These are phyloP conservation scores for Rubus idaeus DNA, from an alignment of 306 rosid species.

Conservation along the genomic window DNA sequence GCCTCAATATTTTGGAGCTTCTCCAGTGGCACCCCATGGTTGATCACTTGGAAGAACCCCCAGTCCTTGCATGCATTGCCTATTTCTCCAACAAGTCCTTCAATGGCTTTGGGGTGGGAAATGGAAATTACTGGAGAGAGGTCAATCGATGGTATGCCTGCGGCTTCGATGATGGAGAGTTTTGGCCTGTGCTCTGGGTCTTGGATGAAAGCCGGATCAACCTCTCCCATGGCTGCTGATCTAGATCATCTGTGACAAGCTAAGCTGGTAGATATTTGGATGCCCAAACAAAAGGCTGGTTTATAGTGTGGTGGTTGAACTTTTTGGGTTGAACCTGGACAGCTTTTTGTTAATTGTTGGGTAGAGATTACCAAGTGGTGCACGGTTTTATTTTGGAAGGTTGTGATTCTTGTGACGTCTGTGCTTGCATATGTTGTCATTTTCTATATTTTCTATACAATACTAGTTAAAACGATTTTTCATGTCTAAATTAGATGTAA, in stretches of 20 bases:
- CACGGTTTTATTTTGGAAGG: constrained; percentile 4
- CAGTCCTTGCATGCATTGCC: constrained; percentile 57
- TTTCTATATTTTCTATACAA: background rate
- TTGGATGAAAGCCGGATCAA: constrained; percentile 51
- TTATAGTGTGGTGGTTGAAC: background rate
- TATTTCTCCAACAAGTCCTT: constrained; percentile 36
- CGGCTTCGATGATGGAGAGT: constrained; percentile 27
- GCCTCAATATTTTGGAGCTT: constrained; percentile 31
- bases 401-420: constrained; percentile 2
- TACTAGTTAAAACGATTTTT: background rate
- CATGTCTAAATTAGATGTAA: background rate
- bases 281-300: background rate
- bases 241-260: background rate
- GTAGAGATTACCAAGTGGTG: background rate
- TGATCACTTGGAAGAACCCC: constrained; percentile 57
- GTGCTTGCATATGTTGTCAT: background rate
- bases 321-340: constrained; percentile 40
- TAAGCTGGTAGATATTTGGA: background rate
- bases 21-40: constrained; percentile 50
- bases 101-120: background rate
- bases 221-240: constrained; percentile 39
- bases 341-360: too few species aligned
- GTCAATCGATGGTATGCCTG: constrained; percentile 49
- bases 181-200: constrained; percentile 59
- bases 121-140: constrained; percentile 12